Conservation (phyloP, 176 grass and related monocot genomes). For the Hyparrhenia diplandra region DNA sequence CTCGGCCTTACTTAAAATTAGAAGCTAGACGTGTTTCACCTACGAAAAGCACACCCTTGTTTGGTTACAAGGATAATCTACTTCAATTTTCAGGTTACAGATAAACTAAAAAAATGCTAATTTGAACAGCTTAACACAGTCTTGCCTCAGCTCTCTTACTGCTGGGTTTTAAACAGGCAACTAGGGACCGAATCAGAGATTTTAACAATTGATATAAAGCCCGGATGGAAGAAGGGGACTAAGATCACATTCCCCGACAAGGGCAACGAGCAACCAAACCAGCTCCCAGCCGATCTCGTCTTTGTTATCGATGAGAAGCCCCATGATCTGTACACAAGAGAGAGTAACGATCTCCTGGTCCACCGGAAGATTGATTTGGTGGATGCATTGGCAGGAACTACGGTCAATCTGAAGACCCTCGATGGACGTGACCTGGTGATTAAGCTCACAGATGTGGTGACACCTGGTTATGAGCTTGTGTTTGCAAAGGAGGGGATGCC, state of each 20-base stretch:
- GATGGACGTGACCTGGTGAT: slow-evolving; percentile 75
- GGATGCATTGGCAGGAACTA: slow-evolving; percentile 72
- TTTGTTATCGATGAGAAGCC: slow-evolving; percentile 93
- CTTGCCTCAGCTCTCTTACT: not conserved
- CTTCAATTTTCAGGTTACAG: not conserved
- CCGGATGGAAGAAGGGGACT: slow-evolving; percentile 95
- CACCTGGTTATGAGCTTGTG: slow-evolving; percentile 72
- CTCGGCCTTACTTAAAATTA: not conserved
- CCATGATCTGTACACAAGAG: slow-evolving; percentile 74
- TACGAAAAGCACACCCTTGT: not conserved
- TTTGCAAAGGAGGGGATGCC: slow-evolving; percentile 88
- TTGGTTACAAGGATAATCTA: not conserved
- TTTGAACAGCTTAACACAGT: not conserved
- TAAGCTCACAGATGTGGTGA: slow-evolving; percentile 76
- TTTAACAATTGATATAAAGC: slow-evolving; percentile 85
- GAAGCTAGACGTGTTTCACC: not conserved
- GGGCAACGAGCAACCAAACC: slow-evolving; percentile 79
- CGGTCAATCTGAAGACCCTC: slow-evolving; percentile 69
- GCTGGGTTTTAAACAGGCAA: slow-evolving; percentile 40
- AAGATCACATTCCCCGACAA: slow-evolving; percentile 93
- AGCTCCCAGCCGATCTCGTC: slow-evolving; percentile 77
- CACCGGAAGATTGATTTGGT: slow-evolving; percentile 66
- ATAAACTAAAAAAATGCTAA: not conserved
- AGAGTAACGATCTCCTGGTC: slow-evolving; percentile 80
- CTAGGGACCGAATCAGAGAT: slow-evolving; percentile 68